phyloP scores from a whole-genome alignment of 495 filamentous ascomycete genomes.

The Aspergillus nanangensis region DNA sequence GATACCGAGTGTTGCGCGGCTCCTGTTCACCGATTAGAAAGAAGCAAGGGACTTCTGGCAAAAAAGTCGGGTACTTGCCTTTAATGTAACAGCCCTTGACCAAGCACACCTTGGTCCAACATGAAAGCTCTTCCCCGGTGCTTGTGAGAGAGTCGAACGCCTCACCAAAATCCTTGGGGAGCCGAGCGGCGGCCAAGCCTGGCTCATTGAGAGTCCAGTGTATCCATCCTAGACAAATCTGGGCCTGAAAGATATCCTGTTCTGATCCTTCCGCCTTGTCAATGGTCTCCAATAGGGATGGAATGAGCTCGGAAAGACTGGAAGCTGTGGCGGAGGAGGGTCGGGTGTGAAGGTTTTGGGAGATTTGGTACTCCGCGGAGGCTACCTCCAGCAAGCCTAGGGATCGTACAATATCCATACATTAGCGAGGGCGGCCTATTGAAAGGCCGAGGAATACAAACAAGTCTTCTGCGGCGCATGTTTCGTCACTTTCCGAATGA shows the following conservation, averaged over 20 bases:
- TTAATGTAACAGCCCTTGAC: constrained; percentile 74
- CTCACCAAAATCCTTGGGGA: constrained; percentile 59
- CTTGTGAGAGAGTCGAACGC: constrained; percentile 41
- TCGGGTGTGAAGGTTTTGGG: constrained; percentile 42
- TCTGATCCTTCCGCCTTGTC: constrained; percentile 51
- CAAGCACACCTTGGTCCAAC: constrained; percentile 76
- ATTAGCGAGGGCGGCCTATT: not conserved
- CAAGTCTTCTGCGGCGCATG: constrained; percentile 85
- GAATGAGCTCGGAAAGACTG: constrained; percentile 58
- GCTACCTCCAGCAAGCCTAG: constrained; percentile 73
- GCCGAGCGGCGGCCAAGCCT: constrained; percentile 49
- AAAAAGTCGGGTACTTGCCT: constrained; percentile 33
- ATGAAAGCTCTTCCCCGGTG: constrained; percentile 44
- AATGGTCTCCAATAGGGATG: constrained; percentile 58
- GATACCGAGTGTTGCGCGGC: constrained; percentile 57
- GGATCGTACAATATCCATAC: not conserved
- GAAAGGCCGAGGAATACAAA: constrained; percentile 35
- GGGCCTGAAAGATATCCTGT: constrained; percentile 75
- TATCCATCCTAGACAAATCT: constrained; percentile 77
- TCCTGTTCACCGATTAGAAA: constrained; percentile 29
- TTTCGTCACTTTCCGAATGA: constrained; percentile 86
- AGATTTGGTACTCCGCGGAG: constrained; percentile 63
- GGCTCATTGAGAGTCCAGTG: constrained; percentile 72
- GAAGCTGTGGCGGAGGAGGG: constrained; percentile 34
- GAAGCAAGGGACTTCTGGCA: not conserved